phyloP scores from a whole-genome alignment of 2,329 filamentous ascomycete species.

The Arthrobotrys sinensis region DNA sequence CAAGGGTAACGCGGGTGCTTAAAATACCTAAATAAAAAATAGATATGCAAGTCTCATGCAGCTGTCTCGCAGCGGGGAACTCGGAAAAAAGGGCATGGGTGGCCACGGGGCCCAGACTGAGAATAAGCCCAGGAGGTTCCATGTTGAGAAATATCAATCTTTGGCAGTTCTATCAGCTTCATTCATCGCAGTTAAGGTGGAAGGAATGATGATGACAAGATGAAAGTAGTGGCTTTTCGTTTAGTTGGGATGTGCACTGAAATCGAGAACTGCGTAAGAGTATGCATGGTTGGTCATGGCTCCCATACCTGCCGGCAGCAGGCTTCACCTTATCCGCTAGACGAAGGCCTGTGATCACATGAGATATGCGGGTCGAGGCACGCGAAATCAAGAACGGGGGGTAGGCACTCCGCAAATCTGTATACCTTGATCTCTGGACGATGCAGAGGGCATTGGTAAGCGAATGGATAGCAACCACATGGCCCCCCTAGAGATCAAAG shows the following conservation, averaged over 20 bases:
- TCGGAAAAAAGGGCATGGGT: conserved; percentile 53
- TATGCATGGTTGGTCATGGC: conserved; percentile 20
- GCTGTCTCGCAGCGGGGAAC: conserved; percentile 59
- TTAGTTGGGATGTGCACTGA: conserved; percentile 6
- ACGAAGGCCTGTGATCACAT: conserved; percentile 43
- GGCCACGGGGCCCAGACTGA: conserved; percentile 41
- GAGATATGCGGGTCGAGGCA: conserved; percentile 33
- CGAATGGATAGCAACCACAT: conserved; percentile 60
- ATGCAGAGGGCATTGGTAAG: conserved; percentile 35
- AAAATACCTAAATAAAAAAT: conserved; percentile 23
- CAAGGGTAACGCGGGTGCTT: conserved; percentile 48
- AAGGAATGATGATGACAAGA: conserved; percentile 5
- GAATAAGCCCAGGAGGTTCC: conserved; percentile 16
- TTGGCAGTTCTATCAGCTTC: conserved; percentile 11
- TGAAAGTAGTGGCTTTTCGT: conserved; percentile 9
- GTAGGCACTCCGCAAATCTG: conserved; percentile 13
- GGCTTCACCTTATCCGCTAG: conserved; percentile 33
- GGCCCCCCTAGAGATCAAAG: conserved; percentile 38
- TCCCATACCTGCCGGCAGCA: conserved; percentile 23
- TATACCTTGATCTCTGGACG: conserved; percentile 29
- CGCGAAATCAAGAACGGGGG: conserved; percentile 25
- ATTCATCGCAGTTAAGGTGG: not conserved
- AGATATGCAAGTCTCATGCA: conserved; percentile 51
- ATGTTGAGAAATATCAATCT: conserved; percentile 25
- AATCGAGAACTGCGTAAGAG: conserved; percentile 1